These are phyloP conservation scores for Suhomyces bribrorum DNA, from an alignment of 1,139 yeast species.

Conservation along the genomic window DNA sequence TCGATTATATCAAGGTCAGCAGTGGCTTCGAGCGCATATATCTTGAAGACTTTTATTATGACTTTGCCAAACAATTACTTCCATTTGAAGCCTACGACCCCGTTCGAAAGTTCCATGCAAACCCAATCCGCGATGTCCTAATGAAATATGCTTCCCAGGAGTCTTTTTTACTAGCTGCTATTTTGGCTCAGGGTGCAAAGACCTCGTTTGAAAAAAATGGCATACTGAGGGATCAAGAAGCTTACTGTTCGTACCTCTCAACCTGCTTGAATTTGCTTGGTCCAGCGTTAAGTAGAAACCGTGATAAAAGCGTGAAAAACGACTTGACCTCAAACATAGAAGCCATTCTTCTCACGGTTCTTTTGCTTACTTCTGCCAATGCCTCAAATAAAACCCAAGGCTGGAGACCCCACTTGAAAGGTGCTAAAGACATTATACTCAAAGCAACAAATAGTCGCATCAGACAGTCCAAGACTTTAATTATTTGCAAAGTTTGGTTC, in stretches of 20 bases:
- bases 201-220: constrained; percentile 47
- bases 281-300: constrained; percentile 37
- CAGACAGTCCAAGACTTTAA: constrained; percentile 41
- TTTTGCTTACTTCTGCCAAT: constrained; percentile 67
- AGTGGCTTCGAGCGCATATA: constrained; percentile 49
- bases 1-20: constrained; percentile 38
- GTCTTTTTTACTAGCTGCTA: constrained; percentile 64
- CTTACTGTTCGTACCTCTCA: constrained; percentile 63
- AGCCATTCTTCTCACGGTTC: constrained; percentile 65
- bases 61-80: constrained; percentile 59
- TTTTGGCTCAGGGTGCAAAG: constrained; percentile 73
- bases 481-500: constrained; percentile 72
- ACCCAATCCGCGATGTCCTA: constrained; percentile 68
- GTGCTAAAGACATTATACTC: constrained; percentile 68
- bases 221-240: constrained; percentile 58
- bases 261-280: constrained; percentile 59
- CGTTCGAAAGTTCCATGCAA: constrained; percentile 30
- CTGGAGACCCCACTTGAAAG: constrained; percentile 77
- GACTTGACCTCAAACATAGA: constrained; percentile 56
- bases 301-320: constrained; percentile 28
- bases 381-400: constrained; percentile 63
- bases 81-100: constrained; percentile 60
- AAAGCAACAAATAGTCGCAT: constrained; percentile 38
- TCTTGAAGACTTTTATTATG: constrained; percentile 57
- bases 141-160: constrained; percentile 60